Conservation (phyloP, 495 filamentous ascomycete species). For the Chaetomium cochliodes region DNA sequence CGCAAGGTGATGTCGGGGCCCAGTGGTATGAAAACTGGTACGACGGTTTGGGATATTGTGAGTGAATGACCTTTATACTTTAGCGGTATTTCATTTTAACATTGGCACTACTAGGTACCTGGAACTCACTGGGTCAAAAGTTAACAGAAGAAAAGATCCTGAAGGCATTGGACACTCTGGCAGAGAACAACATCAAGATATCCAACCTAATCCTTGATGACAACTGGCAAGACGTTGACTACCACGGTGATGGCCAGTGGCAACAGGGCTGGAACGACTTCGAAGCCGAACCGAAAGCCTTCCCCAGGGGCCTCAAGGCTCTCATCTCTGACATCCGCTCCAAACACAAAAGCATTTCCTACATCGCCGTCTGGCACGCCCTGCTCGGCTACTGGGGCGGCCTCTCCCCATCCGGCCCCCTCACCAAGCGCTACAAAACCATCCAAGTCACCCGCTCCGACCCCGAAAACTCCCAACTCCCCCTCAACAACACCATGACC, state of each 20-base stretch:
- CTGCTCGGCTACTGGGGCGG: constrained; percentile 96
- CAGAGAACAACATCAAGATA: constrained; percentile 69
- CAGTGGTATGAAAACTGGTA: constrained; percentile 87
- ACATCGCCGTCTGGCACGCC: constrained; percentile 94
- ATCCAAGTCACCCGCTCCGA: constrained; percentile 57
- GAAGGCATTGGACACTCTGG: constrained; percentile 67
- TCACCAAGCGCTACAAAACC: constrained; percentile 77
- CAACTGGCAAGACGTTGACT: constrained; percentile 85
- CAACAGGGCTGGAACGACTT: constrained; percentile 65
- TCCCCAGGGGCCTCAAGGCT: constrained; percentile 74
- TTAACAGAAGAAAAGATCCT: constrained; percentile 78
- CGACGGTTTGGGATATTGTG: constrained; percentile 72
- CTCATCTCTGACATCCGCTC: constrained; percentile 66
- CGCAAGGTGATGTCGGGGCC: constrained; percentile 43
- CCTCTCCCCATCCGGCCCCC: constrained; percentile 65
- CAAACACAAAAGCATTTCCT: constrained; percentile 68
- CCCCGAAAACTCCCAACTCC: constrained; percentile 51
- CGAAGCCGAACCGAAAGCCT: constrained; percentile 77
- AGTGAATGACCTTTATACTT: constrained; percentile 20
- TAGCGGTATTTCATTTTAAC: neutral
- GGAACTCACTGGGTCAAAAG: constrained; percentile 85
- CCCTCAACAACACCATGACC: constrained; percentile 62
- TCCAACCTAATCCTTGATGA: constrained; percentile 90
- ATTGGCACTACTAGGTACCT: constrained; percentile 59
- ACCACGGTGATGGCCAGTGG: constrained; percentile 44